A percentile compares a stretch with the other conserved stretches of the same genome.
These are phyloP conservation scores for Nectriaceae sp. DNA, from an alignment of 2,329 filamentous ascomycete species.

Conservation along the genomic window DNA sequence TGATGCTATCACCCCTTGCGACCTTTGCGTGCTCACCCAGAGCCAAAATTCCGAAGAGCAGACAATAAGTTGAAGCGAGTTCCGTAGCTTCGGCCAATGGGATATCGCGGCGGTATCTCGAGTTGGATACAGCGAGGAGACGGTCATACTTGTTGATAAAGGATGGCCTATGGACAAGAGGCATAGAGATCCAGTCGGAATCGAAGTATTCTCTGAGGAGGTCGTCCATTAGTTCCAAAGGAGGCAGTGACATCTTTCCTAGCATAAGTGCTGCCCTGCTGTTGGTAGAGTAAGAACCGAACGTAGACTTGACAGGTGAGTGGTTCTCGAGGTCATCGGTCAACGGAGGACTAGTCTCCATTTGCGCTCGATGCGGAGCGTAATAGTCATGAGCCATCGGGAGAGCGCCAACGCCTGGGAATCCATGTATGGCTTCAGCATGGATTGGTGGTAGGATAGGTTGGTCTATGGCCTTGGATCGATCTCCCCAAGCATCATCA, in stretches of 20 bases:
- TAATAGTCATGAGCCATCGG: constrained; percentile 23
- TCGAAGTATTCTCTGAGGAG: constrained; percentile 26
- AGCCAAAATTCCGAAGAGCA: constrained; percentile 28
- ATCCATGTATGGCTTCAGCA: constrained; percentile 18
- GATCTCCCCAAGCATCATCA: constrained; percentile 24
- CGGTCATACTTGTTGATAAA: constrained; percentile 29
- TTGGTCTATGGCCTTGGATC: constrained; percentile 16
- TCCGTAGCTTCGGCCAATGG: constrained; percentile 28
- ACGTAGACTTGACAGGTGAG: constrained; percentile 21
- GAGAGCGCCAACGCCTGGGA: constrained; percentile 15
- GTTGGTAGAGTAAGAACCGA: constrained; percentile 32
- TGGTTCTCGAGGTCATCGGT: constrained; percentile 30
- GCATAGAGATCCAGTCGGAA: constrained; percentile 27
- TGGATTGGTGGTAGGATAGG: constrained; percentile 22
- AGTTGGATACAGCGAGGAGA: constrained; percentile 29
- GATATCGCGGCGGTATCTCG: constrained; percentile 29
- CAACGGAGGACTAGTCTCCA: constrained; percentile 27
- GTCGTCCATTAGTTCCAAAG: constrained; percentile 29
- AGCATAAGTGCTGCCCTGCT: constrained; percentile 28
- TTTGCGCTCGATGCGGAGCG: constrained; percentile 14
- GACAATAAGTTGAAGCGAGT: constrained; percentile 25
- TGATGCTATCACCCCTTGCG: constrained; percentile 1
- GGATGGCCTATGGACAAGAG: constrained; percentile 23
- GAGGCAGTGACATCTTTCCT: constrained; percentile 27
- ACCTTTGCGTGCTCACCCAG: constrained; percentile 24